A percentile compares a stretch with the other conserved stretches of the same genome.
Conservation (phyloP, 768 basidiomycete genomes). For the Coprinellus aureogranulatus region DNA sequence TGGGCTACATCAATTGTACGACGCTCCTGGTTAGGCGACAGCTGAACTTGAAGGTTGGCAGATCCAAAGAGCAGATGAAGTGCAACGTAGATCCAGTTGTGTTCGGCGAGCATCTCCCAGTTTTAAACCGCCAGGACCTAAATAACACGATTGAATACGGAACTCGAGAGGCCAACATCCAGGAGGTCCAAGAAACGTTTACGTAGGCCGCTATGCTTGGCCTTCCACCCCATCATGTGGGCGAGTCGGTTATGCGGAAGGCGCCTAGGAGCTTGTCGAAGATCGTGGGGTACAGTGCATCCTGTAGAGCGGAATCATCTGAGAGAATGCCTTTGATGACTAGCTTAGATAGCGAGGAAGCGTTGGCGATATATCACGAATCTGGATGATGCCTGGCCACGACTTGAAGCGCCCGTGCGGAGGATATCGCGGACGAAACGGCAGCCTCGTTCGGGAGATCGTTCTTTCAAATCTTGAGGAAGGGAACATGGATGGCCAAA, state of each 20-base stretch:
- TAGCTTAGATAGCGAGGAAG: constrained; percentile 71
- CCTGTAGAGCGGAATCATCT: constrained; percentile 78
- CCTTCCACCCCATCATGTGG: constrained; percentile 78
- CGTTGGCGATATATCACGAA: constrained; percentile 75
- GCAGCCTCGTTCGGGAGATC: constrained; percentile 67
- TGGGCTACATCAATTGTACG: constrained; percentile 31
- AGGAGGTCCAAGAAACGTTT: constrained; percentile 87
- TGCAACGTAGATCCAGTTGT: constrained; percentile 93
- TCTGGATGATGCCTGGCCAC: constrained; percentile 81
- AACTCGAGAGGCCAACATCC: constrained; percentile 83
- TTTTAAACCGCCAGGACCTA: constrained; percentile 91
- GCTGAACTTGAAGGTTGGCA: constrained; percentile 43
- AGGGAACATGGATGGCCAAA: background rate
- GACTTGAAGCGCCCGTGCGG: constrained; percentile 86
- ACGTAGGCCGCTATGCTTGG: constrained; percentile 73
- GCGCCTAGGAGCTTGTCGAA: constrained; percentile 76
- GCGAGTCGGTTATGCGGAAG: constrained; percentile 73
- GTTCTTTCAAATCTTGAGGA: constrained; percentile 39
- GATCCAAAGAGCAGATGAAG: constrained; percentile 82
- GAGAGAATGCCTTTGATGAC: constrained; percentile 83
- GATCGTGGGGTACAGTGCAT: constrained; percentile 76
- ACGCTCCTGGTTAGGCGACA: constrained; percentile 37
- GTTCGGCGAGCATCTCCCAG: constrained; percentile 90
- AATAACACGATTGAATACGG: constrained; percentile 75
- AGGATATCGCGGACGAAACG: constrained; percentile 69